Evolutionary conservation across 2,329 filamentous ascomycete species (phyloP).

Genomic region (Monilinia aucupariae): DNA sequence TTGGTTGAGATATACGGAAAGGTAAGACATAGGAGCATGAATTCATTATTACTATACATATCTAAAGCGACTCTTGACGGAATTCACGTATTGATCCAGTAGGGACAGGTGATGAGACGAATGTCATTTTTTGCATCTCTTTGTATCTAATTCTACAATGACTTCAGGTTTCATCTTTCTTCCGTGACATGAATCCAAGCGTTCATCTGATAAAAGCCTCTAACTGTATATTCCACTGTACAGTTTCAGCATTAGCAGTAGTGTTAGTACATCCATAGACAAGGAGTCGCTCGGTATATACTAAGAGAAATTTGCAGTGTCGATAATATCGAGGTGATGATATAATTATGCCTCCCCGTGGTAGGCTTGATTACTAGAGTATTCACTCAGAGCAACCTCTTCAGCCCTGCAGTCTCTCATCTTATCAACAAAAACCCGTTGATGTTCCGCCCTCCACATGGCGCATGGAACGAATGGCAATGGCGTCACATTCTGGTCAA

Average conservation of each 20-base stretch:
- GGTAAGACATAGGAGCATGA: not conserved
- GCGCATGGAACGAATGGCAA: not conserved
- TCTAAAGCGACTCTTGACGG: not conserved
- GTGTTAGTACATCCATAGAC: too few relatives aligned
- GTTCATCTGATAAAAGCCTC: not conserved
- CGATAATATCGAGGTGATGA: too few relatives aligned
- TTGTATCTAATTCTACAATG: not conserved
- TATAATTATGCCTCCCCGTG: not conserved
- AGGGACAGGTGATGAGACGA: not conserved
- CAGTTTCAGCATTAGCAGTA: not conserved
- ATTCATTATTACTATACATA: not conserved
- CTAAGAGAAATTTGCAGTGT: too few relatives aligned
- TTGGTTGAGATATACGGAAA: too few relatives aligned
- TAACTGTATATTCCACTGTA: not conserved
- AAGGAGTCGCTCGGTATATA: too few relatives aligned
- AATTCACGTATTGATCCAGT: not conserved
- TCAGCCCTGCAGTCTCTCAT: not conserved
- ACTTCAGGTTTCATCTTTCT: not conserved
- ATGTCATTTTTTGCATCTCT: not conserved
- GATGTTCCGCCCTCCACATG: not conserved
- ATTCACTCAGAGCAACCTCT: not conserved
- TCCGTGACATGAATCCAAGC: not conserved
- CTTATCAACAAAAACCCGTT: not conserved
- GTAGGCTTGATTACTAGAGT: not conserved
- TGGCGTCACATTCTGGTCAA: not conserved